Conservation (phyloP, 257 asterid genomes). For the Paulownia fortunei region DNA sequence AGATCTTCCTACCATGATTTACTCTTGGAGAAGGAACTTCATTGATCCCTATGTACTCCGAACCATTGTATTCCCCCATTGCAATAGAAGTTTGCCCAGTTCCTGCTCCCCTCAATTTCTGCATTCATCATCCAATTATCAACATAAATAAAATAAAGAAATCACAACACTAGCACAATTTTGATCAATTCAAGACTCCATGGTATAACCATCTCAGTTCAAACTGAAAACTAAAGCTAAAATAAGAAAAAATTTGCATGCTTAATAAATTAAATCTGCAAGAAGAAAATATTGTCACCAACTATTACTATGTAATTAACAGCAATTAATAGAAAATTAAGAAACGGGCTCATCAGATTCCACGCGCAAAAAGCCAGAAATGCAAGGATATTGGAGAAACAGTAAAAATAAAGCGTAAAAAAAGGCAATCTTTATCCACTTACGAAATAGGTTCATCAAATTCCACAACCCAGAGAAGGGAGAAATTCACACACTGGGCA, state of each 20-base stretch:
- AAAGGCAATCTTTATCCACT: not conserved
- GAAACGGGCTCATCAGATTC: not conserved
- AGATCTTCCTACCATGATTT: slow-evolving; percentile 43
- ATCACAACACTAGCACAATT: not conserved
- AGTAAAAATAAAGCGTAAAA: not conserved
- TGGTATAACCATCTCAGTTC: not conserved
- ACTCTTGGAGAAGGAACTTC: slow-evolving; percentile 43
- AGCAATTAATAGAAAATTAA: not conserved
- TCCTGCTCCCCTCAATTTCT: slow-evolving; percentile 48
- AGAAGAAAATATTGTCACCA: not conserved
- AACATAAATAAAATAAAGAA: slow-evolving; percentile 8
- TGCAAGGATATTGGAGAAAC: not conserved
- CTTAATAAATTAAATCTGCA: not conserved
- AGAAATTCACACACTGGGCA: not conserved
- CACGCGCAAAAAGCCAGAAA: not conserved
- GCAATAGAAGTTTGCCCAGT: slow-evolving; percentile 41
- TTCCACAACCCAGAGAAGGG: not conserved
- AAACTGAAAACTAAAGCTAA: not conserved
- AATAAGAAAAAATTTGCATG: not conserved
- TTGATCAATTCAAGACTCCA: not conserved
- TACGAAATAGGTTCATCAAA: not conserved
- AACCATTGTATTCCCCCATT: slow-evolving; percentile 45
- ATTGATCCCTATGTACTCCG: slow-evolving; percentile 44
- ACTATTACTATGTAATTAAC: not conserved
- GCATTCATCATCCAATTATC: slow-evolving; percentile 31